A percentile compares a stretch with the other conserved stretches of the same genome.
Evolutionary conservation across 345 rosid genomes (phyloP).

Genomic region (Brassica incana): DNA sequence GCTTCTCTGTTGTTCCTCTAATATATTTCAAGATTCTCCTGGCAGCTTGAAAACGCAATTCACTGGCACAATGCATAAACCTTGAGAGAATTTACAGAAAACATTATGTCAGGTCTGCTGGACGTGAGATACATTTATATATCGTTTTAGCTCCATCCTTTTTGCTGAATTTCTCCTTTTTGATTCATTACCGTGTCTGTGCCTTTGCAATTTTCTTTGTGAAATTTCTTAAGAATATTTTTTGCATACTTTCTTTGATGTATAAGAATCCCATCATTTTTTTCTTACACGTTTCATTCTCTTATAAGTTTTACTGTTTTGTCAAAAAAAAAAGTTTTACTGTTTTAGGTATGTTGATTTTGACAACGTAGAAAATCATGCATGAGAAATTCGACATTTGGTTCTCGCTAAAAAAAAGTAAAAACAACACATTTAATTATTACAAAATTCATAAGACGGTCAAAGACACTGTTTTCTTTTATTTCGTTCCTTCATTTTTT

Average conservation of each 20-base stretch:
- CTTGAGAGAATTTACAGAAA: neutral
- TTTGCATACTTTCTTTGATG: neutral
- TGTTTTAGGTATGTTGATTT: neutral
- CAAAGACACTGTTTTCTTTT: neutral
- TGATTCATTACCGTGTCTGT: neutral
- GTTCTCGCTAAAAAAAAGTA: neutral
- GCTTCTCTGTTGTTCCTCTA: neutral
- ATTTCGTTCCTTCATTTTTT: too few species aligned
- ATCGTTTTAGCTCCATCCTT: neutral
- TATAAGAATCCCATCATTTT: neutral
- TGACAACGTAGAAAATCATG: neutral
- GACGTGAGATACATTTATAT: neutral
- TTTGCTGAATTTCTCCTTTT: neutral
- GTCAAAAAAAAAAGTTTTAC: too few species aligned
- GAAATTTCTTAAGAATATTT: neutral
- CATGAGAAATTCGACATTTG: neutral
- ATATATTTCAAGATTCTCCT: neutral
- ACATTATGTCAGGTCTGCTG: neutral
- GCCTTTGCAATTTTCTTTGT: neutral
- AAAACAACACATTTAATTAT: neutral
- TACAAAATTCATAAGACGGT: constrained; percentile 1
- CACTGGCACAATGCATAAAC: neutral
- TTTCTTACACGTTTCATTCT: neutral
- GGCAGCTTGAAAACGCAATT: neutral
- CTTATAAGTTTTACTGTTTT: too few species aligned